Conservation (phyloP, 164 flowering plant genomes). For the Liriodendron chinense region DNA sequence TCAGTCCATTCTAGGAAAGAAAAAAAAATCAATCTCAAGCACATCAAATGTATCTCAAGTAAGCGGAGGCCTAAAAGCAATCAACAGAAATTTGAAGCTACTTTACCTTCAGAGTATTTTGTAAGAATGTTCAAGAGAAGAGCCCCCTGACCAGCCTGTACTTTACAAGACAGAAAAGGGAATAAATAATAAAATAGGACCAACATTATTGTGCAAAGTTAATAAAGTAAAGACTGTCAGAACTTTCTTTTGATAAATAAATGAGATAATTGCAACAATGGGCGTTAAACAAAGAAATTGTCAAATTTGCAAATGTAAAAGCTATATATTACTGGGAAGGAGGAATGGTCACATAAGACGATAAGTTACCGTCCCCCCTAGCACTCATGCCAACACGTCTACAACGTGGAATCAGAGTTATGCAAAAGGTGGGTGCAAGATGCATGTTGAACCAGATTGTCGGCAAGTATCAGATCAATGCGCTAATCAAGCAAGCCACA, state of each 20-base stretch:
- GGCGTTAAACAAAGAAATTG: neutral
- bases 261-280: neutral
- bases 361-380: neutral
- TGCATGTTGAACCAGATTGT: too few relatives aligned
- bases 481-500: too few relatives aligned
- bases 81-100: neutral
- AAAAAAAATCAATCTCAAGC: neutral
- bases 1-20: neutral
- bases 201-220: neutral
- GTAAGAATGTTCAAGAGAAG: constrained; percentile 88
- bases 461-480: too few relatives aligned
- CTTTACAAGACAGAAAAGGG: neutral
- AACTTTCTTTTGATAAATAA: neutral
- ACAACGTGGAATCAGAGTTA: neutral
- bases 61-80: neutral
- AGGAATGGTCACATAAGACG: neutral
- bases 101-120: constrained; percentile 81
- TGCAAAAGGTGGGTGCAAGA: too few relatives aligned
- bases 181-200: constrained; percentile 1
- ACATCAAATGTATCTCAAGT: neutral
- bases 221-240: neutral
- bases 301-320: neutral
- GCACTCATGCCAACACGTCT: neutral
- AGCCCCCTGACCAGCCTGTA: constrained; percentile 91
- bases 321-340: neutral